phyloP scores from a whole-genome alignment of 768 basidiomycete species.

The Paxillus rubicundulus region DNA sequence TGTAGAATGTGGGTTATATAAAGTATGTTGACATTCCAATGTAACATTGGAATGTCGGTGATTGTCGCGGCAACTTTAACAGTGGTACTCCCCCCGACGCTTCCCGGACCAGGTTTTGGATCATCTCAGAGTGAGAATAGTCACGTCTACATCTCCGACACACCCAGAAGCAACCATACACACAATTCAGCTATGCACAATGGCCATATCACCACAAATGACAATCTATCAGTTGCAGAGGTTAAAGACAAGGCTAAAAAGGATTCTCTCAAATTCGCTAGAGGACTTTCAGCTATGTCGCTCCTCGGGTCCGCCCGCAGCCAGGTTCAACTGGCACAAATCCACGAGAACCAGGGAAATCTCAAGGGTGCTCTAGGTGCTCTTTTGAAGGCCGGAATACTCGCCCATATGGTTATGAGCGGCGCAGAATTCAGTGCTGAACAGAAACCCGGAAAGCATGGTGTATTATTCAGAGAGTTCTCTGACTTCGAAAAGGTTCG shows the following conservation, averaged over 20 bases:
- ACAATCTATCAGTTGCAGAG: slow-evolving; percentile 41
- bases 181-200: slow-evolving; percentile 38
- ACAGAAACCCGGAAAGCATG: slow-evolving; percentile 47
- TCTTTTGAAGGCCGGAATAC: slow-evolving; percentile 58
- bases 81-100: slow-evolving; percentile 40
- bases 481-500: slow-evolving; percentile 63
- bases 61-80: too few relatives aligned
- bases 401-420: slow-evolving; percentile 58
- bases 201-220: slow-evolving; percentile 27
- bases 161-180: slow-evolving; percentile 15
- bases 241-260: slow-evolving; percentile 48
- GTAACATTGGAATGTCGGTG: too few relatives aligned
- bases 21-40: too few relatives aligned
- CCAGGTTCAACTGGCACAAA: slow-evolving; percentile 53
- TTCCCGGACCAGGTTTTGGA: slow-evolving; percentile 29
- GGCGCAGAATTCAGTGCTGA: slow-evolving; percentile 55
- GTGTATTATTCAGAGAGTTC: slow-evolving; percentile 61
- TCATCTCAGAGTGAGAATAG: slow-evolving; percentile 26
- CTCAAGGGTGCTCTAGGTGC: slow-evolving; percentile 58
- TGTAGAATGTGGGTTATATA: too few relatives aligned
- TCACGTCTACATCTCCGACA: slow-evolving; percentile 11
- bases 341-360: slow-evolving; percentile 55
- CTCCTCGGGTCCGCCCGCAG: slow-evolving; percentile 62
- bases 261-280: slow-evolving; percentile 48
- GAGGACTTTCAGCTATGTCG: slow-evolving; percentile 54